Conservation (phyloP, 2,329 filamentous ascomycete species). For the Pseudopithomyces maydicus region DNA sequence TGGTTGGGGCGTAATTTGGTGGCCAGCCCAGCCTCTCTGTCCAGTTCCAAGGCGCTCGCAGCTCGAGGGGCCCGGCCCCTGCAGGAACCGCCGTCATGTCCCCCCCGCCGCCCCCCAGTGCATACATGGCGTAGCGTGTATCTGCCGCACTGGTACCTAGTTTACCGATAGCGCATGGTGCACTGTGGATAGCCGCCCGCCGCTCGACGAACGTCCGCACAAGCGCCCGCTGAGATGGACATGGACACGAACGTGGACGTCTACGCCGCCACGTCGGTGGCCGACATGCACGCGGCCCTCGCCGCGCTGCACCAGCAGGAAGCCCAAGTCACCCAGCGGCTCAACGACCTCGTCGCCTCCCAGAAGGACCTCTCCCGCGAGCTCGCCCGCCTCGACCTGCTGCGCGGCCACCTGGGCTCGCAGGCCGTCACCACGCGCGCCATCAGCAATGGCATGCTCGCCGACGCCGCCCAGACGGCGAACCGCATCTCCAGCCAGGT, state of each 20-base stretch:
- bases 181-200: too few relatives aligned
- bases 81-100: too few relatives aligned
- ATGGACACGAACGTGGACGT: constrained; percentile 20
- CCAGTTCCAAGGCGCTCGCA: constrained; percentile 8
- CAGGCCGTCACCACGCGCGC: constrained; percentile 83
- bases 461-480: constrained; percentile 82
- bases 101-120: too few relatives aligned
- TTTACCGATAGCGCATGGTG: too few relatives aligned
- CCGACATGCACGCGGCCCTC: constrained; percentile 80
- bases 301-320: constrained; percentile 77
- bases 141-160: too few relatives aligned
- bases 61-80: constrained; percentile 9
- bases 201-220: constrained; percentile 14
- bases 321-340: constrained; percentile 71
- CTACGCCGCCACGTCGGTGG: constrained; percentile 73
- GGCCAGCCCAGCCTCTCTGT: background rate
- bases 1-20: background rate
- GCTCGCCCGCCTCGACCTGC: constrained; percentile 82
- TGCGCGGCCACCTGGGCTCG: constrained; percentile 84
- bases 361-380: constrained; percentile 88
- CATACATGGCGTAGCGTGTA: too few relatives aligned
- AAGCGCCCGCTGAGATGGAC: background rate
- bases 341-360: constrained; percentile 78
- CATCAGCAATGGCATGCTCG: constrained; percentile 90
- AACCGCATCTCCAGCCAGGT: constrained; percentile 85